Evolutionary conservation across 139 green algal genomes (phyloP).

Genomic region (Ettlia oleoabundans): DNA sequence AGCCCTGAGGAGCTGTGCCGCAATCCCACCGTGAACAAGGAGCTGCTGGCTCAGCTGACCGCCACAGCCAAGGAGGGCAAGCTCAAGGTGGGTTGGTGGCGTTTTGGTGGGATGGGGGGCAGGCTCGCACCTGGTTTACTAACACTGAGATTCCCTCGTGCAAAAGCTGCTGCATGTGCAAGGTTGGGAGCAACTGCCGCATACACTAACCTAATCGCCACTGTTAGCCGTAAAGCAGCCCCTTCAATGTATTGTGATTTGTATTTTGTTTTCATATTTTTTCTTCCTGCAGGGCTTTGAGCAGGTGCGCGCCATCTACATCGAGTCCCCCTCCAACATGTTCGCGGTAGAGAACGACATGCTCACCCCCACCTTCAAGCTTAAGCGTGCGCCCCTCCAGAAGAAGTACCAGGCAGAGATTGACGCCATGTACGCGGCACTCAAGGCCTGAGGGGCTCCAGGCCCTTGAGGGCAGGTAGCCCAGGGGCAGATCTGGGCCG

Average conservation of each 20-base stretch:
- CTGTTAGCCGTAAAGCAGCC: too few species aligned
- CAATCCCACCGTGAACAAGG: slow-evolving; percentile 39
- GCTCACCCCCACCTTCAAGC: slow-evolving; percentile 88
- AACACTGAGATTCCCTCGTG: background rate
- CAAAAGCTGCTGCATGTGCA: too few species aligned
- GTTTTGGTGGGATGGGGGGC: background rate
- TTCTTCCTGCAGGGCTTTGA: slow-evolving; percentile 67
- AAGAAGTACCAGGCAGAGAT: slow-evolving; percentile 73
- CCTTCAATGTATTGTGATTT: too few species aligned
- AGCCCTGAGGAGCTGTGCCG: slow-evolving; percentile 45
- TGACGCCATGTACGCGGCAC: slow-evolving; percentile 69
- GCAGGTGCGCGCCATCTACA: slow-evolving; percentile 68
- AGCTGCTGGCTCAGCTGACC: slow-evolving; percentile 59
- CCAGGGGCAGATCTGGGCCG: background rate
- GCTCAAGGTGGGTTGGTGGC: slow-evolving; percentile 68
- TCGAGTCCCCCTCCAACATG: slow-evolving; percentile 50
- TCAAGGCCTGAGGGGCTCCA: slow-evolving; percentile 42
- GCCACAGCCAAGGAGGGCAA: slow-evolving; percentile 82
- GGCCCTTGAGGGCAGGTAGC: background rate
- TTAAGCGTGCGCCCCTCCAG: slow-evolving; percentile 85
- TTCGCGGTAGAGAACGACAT: slow-evolving; percentile 82
- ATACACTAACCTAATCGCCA: too few species aligned
- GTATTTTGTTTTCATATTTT: background rate
- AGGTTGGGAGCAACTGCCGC: too few species aligned
- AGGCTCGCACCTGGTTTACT: background rate